These are phyloP conservation scores for Russula sp. DNA, from an alignment of 768 basidiomycete species.

Conservation along the genomic window DNA sequence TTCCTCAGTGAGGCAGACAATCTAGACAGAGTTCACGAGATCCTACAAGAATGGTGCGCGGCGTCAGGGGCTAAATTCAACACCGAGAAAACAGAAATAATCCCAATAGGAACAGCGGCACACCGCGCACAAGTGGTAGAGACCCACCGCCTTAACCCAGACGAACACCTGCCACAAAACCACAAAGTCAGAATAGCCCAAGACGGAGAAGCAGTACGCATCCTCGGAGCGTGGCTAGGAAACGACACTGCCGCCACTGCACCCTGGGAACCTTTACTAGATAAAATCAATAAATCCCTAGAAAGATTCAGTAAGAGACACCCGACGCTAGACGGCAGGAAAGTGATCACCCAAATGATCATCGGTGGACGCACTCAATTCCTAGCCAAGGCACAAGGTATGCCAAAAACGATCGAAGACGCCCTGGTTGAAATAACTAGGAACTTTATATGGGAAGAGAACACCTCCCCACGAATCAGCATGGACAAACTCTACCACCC, in stretches of 20 bases:
- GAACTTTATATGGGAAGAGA: conserved; percentile 1
- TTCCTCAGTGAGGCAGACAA: conserved; percentile 29
- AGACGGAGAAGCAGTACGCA: background rate
- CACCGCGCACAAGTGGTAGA: conserved; percentile 1
- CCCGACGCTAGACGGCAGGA: too few species aligned
- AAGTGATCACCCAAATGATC: too few species aligned
- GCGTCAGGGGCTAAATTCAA: conserved; percentile 25
- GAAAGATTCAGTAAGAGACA: too few species aligned
- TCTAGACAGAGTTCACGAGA: conserved; percentile 21
- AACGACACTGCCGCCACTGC: background rate
- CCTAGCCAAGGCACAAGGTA: conserved; percentile 27
- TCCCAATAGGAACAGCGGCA: conserved; percentile 28
- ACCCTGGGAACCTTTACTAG: conserved; percentile 3
- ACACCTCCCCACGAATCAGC: background rate
- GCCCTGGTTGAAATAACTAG: conserved; percentile 17
- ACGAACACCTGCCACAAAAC: fast-evolving
- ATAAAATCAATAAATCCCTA: conserved; percentile 23
- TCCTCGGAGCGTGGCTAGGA: background rate
- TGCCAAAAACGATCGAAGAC: conserved; percentile 23
- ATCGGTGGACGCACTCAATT: too few species aligned
- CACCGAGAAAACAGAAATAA: conserved; percentile 32
- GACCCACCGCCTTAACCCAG: background rate
- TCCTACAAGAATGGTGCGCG: conserved; percentile 36
- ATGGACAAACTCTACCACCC: background rate
- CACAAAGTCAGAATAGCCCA: background rate